Evolutionary conservation across 2,329 filamentous ascomycete species (phyloP), one percentile per base, ranked within the genome.

Genomic region (Penicillium sp.): DNA sequence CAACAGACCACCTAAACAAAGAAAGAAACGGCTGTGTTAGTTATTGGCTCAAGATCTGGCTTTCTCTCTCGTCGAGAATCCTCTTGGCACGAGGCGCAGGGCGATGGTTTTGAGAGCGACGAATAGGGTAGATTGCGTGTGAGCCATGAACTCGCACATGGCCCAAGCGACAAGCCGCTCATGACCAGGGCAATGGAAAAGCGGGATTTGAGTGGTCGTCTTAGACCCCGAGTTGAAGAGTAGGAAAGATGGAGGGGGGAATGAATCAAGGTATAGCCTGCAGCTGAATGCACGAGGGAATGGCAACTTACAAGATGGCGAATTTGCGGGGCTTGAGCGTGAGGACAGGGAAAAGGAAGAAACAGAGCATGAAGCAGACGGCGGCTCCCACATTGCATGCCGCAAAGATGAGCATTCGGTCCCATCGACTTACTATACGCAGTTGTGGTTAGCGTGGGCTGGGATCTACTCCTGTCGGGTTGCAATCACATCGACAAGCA

Each of bases 301-400:
- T 51, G 49, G 50, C 15, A 51, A 93, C 93, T 89, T 86, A 97
- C 94, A 97, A 75, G 60, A 96, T 91, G 49, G 93, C 92, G 80
- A 99, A 97, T 80, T 97, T 99, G 75, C 89, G 85, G 62, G 93
- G 92, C 70, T 83, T 86, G 60, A 91, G 75, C 61, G 89, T 83
- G 61, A 97, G 82, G 54, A 92, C 81, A 48, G 92, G 92, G 77
- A 96, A 93, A 51, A 97, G 80, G 63, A 87, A 87, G 78, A 97
- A 96, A 80, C 90, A 75, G 65, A 96, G 85, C 71, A 95, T 85
- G 79, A 99, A 97, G 79, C 95, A 93, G 62, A 89, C 90, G 59
- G 91, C 80, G 58, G 94, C 91, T 55, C 88, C 91, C 64, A 96
- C 75, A 75, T 96, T 96, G 78, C 93, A 95, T 68, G 87, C 91